Conservation (phyloP, 73 alveolate species). For the Blepharisma stoltei region DNA sequence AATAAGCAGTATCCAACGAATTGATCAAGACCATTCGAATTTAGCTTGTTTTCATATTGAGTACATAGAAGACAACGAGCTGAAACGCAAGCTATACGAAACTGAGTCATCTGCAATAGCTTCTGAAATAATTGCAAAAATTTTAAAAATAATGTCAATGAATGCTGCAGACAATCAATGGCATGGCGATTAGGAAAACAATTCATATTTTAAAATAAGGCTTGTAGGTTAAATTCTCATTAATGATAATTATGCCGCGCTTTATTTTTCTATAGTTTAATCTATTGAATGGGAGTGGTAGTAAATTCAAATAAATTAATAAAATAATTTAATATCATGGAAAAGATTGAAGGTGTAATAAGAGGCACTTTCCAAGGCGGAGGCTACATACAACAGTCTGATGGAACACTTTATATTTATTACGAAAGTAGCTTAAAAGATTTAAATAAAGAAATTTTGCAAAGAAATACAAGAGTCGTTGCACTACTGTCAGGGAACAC, state of each 20-base stretch:
- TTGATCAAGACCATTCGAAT: constrained; percentile 5
- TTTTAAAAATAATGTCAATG: constrained; percentile 6
- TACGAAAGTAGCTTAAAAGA: constrained; percentile 23
- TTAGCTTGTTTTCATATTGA: constrained; percentile 16
- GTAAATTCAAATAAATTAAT: too few relatives aligned
- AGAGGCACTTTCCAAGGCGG: constrained; percentile 22
- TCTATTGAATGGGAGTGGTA: too few relatives aligned
- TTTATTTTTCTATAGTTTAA: too few relatives aligned
- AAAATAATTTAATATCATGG: background rate
- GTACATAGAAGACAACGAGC: constrained; percentile 14
- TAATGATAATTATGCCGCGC: too few relatives aligned
- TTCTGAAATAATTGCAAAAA: constrained; percentile 7
- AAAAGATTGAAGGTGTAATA: constrained; percentile 23
- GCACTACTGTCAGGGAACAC: constrained; percentile 7
- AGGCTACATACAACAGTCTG: constrained; percentile 13
- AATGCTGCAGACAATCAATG: too few relatives aligned
- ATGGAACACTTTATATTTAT: constrained; percentile 19
- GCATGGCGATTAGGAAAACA: too few relatives aligned
- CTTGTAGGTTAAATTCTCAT: too few relatives aligned
- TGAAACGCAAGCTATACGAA: background rate
- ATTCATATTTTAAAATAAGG: too few relatives aligned
- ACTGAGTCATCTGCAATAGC: constrained; percentile 6
- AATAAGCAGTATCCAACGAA: background rate
- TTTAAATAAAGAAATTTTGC: constrained; percentile 3
- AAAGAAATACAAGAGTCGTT: constrained; percentile 1